Evolutionary conservation across 2,329 filamentous ascomycete species (phyloP).

Genomic region (Ascochyta fabae): DNA sequence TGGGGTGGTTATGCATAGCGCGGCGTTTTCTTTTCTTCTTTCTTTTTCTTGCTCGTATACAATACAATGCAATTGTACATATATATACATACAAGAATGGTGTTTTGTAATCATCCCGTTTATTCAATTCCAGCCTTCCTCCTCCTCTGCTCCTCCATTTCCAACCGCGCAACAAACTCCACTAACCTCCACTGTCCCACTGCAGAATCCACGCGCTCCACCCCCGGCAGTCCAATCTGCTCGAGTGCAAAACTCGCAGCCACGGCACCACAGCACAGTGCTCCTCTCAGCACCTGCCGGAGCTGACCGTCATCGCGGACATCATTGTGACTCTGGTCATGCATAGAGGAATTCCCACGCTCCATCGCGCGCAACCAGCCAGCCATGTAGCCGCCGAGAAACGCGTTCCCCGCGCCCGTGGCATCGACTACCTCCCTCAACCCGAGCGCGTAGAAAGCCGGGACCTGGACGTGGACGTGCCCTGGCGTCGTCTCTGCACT

Average conservation of each 20-base stretch:
- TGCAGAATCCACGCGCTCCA: not conserved
- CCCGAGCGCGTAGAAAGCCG: constrained; percentile 17
- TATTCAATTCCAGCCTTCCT: not conserved
- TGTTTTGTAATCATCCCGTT: not conserved
- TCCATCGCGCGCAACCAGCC: constrained; percentile 16
- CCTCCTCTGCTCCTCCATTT: not conserved
- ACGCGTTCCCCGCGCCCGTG: constrained; percentile 34
- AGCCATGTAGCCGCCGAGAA: constrained; percentile 29
- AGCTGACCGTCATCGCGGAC: too few species aligned
- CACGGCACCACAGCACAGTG: constrained; percentile 23
- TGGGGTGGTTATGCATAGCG: too few species aligned
- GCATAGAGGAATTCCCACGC: too few species aligned
- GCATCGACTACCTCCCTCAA: constrained; percentile 23
- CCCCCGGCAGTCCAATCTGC: constrained; percentile 29
- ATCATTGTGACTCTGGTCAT: too few species aligned
- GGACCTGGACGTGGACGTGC: constrained; percentile 15
- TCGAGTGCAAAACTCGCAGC: constrained; percentile 33
- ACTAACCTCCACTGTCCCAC: not conserved
- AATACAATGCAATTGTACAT: too few species aligned
- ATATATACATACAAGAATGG: too few species aligned
- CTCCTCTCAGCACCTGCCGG: not conserved
- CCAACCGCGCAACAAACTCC: not conserved
- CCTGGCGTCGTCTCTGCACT: not conserved
- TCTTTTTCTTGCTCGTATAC: too few species aligned
- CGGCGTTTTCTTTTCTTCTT: too few species aligned